Evolutionary conservation across 305 asterid genomes (phyloP).

Genomic region (Coffea humblotiana): DNA sequence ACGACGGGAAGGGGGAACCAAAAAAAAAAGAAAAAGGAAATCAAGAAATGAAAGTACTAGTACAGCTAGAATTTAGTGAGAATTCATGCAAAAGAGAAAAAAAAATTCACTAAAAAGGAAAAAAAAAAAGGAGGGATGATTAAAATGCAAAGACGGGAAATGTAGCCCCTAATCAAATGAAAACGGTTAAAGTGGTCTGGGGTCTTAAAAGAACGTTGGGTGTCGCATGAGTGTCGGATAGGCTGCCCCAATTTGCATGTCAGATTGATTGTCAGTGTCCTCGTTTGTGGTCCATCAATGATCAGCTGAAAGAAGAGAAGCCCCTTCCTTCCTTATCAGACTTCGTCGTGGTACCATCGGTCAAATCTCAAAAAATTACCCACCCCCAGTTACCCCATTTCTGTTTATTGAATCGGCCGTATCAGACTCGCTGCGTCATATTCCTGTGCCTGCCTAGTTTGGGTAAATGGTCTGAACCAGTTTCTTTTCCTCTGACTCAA

Average conservation of each 20-base stretch:
- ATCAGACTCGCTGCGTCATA: not conserved
- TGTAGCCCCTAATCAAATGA: not conserved
- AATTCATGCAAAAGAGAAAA: not conserved
- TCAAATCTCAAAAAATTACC: not conserved
- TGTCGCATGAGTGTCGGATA: conserved; percentile 6
- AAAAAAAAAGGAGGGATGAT: not conserved
- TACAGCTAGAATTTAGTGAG: not conserved
- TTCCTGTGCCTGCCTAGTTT: not conserved
- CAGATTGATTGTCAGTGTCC: not conserved
- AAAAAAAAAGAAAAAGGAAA: no score
- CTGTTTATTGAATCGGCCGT: not conserved
- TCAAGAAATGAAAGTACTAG: no score
- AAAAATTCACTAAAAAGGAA: not conserved
- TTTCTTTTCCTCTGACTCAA: no score
- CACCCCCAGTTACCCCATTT: no score
- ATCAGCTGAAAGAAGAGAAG: no score
- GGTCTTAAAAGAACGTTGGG: not conserved
- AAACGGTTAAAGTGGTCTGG: not conserved
- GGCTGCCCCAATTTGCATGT: not conserved
- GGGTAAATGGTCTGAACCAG: no score
- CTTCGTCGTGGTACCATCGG: no score
- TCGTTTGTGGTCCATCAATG: not conserved
- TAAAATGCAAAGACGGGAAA: not conserved
- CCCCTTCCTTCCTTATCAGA: not conserved
- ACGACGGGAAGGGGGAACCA: no score